phyloP scores from a whole-genome alignment of 345 rosid species.

The Kernera saxatilis region DNA sequence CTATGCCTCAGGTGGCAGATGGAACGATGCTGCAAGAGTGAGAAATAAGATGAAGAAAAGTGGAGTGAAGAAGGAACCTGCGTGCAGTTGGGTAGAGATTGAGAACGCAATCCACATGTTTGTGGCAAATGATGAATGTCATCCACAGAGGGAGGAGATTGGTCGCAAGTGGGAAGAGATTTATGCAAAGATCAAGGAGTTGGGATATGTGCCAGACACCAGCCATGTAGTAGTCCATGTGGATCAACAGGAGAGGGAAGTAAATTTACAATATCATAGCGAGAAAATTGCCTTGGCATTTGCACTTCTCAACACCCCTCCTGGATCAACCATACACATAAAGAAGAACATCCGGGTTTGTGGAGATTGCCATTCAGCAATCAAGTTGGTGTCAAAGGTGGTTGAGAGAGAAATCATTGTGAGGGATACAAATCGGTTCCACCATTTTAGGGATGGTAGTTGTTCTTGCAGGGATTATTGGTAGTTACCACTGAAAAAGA shows the following conservation, averaged over 20 bases:
- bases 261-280: slow-evolving; percentile 55
- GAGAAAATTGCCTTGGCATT: slow-evolving; percentile 76
- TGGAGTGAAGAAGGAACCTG: slow-evolving; percentile 59
- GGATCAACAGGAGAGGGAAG: slow-evolving; percentile 56
- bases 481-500: slow-evolving; percentile 32
- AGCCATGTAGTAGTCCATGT: slow-evolving; percentile 51
- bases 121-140: slow-evolving; percentile 58
- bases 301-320: slow-evolving; percentile 52
- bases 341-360: slow-evolving; percentile 71
- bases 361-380: slow-evolving; percentile 65
- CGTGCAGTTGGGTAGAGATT: slow-evolving; percentile 67
- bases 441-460: slow-evolving; percentile 51
- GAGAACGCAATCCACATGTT: slow-evolving; percentile 47
- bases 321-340: slow-evolving; percentile 53
- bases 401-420: slow-evolving; percentile 49
- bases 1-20: slow-evolving; percentile 54
- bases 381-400: slow-evolving; percentile 51
- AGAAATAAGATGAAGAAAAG: slow-evolving; percentile 51
- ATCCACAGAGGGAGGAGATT: slow-evolving; percentile 52
- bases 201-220: slow-evolving; percentile 57
- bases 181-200: slow-evolving; percentile 46
- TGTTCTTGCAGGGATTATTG: slow-evolving; percentile 68
- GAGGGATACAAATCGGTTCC: slow-evolving; percentile 68
- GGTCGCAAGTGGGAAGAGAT: slow-evolving; percentile 45
- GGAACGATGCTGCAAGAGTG: slow-evolving; percentile 54